Conservation (phyloP, 202 grass and related monocot genomes). For the Schoenoplectus triqueter region DNA sequence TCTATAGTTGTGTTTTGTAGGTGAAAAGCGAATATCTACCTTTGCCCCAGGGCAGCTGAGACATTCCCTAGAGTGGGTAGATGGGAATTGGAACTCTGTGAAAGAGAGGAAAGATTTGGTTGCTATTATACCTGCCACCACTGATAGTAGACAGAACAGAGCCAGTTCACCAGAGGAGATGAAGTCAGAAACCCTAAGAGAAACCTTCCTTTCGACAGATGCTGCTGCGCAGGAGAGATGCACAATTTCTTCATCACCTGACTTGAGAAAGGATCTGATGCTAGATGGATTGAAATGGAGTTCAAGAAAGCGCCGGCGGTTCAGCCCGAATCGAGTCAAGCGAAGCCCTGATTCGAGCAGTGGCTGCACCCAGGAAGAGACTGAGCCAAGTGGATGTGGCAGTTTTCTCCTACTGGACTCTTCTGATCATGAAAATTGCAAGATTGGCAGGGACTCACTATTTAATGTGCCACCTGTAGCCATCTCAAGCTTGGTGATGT, state of each 20-base stretch:
- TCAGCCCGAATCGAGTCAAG: slow-evolving; percentile 42
- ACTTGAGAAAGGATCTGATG: slow-evolving; percentile 60
- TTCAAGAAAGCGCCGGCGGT: slow-evolving; percentile 70
- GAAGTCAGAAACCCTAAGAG: slow-evolving; percentile 24
- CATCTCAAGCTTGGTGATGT: slow-evolving; percentile 81
- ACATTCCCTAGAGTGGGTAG: slow-evolving; percentile 74
- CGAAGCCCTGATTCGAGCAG: slow-evolving; percentile 60
- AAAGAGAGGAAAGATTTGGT: slow-evolving; percentile 57
- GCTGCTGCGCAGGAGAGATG: slow-evolving; percentile 27
- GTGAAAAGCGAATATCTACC: slow-evolving; percentile 59
- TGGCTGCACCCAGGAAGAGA: slow-evolving; percentile 49
- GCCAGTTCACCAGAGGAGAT: slow-evolving; percentile 19
- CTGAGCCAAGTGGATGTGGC: slow-evolving; percentile 44
- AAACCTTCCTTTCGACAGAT: background rate
- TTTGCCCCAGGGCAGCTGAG: slow-evolving; percentile 62
- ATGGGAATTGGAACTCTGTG: slow-evolving; percentile 65
- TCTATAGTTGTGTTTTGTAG: slow-evolving; percentile 44
- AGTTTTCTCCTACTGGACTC: slow-evolving; percentile 53
- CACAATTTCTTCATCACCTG: slow-evolving; percentile 36
- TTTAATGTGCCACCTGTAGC: slow-evolving; percentile 45
- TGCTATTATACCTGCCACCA: slow-evolving; percentile 35
- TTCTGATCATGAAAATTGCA: slow-evolving; percentile 67
- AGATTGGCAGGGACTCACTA: slow-evolving; percentile 55
- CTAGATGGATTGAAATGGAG: slow-evolving; percentile 71
- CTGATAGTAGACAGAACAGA: background rate